Percentiles rank a stretch among this genome's conserved stretches.
phyloP scores from a whole-genome alignment of 768 basidiomycete genomes.

The Boletus rubropictus region DNA sequence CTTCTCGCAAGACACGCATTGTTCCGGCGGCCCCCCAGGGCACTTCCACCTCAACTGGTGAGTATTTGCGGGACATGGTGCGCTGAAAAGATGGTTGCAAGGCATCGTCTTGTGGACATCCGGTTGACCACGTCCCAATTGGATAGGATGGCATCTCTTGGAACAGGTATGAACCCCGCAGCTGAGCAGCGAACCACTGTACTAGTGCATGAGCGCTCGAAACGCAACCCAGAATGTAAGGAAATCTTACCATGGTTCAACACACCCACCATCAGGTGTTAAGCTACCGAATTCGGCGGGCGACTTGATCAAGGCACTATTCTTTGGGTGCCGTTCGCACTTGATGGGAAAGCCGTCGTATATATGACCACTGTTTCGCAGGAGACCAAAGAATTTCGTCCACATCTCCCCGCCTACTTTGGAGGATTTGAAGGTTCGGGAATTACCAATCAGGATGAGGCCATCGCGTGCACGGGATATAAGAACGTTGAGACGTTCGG shows the following conservation, averaged over 20 bases:
- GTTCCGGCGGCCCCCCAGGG: slow-evolving; percentile 29
- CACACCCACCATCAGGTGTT: slow-evolving; percentile 61
- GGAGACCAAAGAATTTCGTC: slow-evolving; percentile 42
- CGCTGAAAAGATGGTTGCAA: slow-evolving; percentile 37
- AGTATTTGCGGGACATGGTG: slow-evolving; percentile 37
- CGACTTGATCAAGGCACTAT: slow-evolving; percentile 30
- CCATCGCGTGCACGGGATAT: slow-evolving; percentile 63
- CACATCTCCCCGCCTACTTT: slow-evolving; percentile 50
- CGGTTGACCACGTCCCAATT: slow-evolving; percentile 43
- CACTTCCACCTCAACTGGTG: slow-evolving; percentile 46
- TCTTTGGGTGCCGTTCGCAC: slow-evolving; percentile 52
- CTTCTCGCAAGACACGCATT: slow-evolving; percentile 46
- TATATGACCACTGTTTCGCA: slow-evolving; percentile 40
- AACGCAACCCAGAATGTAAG: not conserved
- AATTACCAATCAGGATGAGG: slow-evolving; percentile 62
- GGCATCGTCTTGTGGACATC: slow-evolving; percentile 28
- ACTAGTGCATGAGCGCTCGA: not conserved
- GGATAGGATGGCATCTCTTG: slow-evolving; percentile 53
- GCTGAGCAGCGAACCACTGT: slow-evolving; percentile 43
- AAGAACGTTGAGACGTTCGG: slow-evolving; percentile 66
- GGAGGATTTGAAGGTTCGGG: slow-evolving; percentile 49
- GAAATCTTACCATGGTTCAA: slow-evolving; percentile 48
- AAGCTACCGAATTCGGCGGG: slow-evolving; percentile 24
- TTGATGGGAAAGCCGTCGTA: slow-evolving; percentile 55
- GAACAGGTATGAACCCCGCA: slow-evolving; percentile 53